Percentiles rank a stretch among this genome's conserved stretches.
phyloP scores from a whole-genome alignment of 2,329 filamentous ascomycete genomes.

The Fusarium devonianum region DNA sequence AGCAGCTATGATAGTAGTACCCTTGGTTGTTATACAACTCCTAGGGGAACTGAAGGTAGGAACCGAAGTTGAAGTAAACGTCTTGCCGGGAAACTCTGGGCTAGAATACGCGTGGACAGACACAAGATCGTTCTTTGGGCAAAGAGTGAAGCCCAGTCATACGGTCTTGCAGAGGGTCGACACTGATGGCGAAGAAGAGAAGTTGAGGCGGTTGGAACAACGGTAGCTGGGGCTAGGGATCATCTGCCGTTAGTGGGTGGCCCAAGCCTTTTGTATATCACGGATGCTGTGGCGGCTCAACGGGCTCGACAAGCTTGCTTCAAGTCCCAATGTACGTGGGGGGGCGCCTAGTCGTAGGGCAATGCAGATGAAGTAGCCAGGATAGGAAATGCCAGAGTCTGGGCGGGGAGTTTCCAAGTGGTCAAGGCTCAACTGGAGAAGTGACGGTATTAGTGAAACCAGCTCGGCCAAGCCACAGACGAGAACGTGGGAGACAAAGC shows the following conservation, averaged over 20 bases:
- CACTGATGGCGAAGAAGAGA: constrained; percentile 11
- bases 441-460: constrained; percentile 41
- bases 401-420: constrained; percentile 41
- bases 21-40: constrained; percentile 24
- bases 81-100: constrained; percentile 4
- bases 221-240: constrained; percentile 17
- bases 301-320: constrained; percentile 33
- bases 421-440: constrained; percentile 41
- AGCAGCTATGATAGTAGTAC: constrained; percentile 3
- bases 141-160: constrained; percentile 27
- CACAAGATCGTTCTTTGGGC: constrained; percentile 9
- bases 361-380: constrained; percentile 49
- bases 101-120: constrained; percentile 1
- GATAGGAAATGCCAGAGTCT: constrained; percentile 50
- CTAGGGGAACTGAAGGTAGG: constrained; percentile 8
- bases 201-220: constrained; percentile 14
- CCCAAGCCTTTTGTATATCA: constrained; percentile 45
- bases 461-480: constrained; percentile 40
- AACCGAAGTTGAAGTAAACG: constrained; percentile 3
- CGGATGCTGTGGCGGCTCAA: constrained; percentile 40
- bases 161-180: constrained; percentile 12
- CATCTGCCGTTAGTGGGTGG: constrained; percentile 34
- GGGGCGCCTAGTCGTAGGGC: constrained; percentile 40
- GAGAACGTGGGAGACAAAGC: constrained; percentile 38
- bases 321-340: constrained; percentile 31